Base-by-base conservation (phyloP, 73 alveolate genomes). In the Paramecium pentaurelia region DNA sequence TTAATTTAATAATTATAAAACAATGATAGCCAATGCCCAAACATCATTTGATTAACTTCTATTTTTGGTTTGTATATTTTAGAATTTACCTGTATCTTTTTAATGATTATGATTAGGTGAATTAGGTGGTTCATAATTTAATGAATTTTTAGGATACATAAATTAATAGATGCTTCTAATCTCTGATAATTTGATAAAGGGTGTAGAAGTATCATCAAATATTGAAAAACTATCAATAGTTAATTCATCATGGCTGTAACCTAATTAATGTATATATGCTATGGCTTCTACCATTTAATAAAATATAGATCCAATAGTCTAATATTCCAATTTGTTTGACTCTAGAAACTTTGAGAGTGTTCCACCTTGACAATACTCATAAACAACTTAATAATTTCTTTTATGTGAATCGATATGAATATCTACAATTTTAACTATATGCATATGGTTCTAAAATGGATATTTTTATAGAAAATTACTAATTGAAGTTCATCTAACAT, bases 201-300 rank as follows among this genome's bases (percentile, higher is more conserved):
- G 84, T 28, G 84, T 28, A 3, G 84, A 28, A 3, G 42, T 12
- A 12, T 64, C 84, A 64, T 64, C 84, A 28, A 64, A 64, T 4
- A 64, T 14, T 64, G 84, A 64, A 12, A 64, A 64, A 64, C 84
- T 64, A 64, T 64, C 84, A 28, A 64, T 64, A 1, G 84, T 64
- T 9, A 64, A 64, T 64, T 64, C 84, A 64, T 64, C 84, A 64
- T 64, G 84, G 28, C 84, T 64, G 12, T 64, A 64, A 14, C 84
- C 84, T 64, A 64, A 64, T 64, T 28, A 4, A 64, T 64, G 84
- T 3, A 64, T 28, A 28, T 64, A 64, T 14, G 84, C 42, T 10
- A 64, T 12, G 20, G 84, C 51, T 27, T 64, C 84, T 32, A 64
- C 84, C 84, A 64, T 64, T 64, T 64, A 10, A 64, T 32, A 64